Evolutionary conservation across 1,284 basidiomycete genomes (phyloP).

Genomic region (Rhodotorula sp.): DNA sequence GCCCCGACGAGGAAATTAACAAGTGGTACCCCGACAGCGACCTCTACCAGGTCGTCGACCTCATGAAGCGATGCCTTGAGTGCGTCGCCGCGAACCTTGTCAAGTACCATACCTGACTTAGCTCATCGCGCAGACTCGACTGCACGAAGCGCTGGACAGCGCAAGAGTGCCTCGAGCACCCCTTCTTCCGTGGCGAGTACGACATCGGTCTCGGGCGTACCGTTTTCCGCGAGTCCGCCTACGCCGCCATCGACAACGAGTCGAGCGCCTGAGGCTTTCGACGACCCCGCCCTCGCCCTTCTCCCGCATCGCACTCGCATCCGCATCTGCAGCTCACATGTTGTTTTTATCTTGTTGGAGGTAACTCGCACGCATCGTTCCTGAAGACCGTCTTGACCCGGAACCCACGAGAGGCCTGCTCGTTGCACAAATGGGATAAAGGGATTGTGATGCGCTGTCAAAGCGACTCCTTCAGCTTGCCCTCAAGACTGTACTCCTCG

Average conservation of each 20-base stretch:
- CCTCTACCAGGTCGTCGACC: slow-evolving; percentile 66
- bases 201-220: slow-evolving; percentile 32
- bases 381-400: not conserved
- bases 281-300: not conserved
- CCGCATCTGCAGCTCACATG: not conserved
- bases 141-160: slow-evolving; percentile 66
- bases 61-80: slow-evolving; percentile 66
- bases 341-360: not conserved
- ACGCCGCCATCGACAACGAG: not conserved
- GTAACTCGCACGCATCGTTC: not conserved
- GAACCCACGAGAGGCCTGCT: not conserved
- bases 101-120: no score
- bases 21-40: slow-evolving; percentile 55
- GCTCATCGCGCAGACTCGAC: slow-evolving; percentile 51
- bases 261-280: not conserved
- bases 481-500: not conserved
- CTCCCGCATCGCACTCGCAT: not conserved
- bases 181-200: slow-evolving; percentile 58
- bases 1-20: slow-evolving; percentile 19
- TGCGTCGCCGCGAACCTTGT: not conserved
- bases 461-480: no score
- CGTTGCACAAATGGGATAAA: no score
- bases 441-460: no score
- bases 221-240: slow-evolving; percentile 6
- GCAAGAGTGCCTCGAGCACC: slow-evolving; percentile 68